Percentiles rank a stretch among this genome's conserved stretches.
Evolutionary conservation across 352 stramenopile species (phyloP).

Genomic region (Globisporangium cystogenes): DNA sequence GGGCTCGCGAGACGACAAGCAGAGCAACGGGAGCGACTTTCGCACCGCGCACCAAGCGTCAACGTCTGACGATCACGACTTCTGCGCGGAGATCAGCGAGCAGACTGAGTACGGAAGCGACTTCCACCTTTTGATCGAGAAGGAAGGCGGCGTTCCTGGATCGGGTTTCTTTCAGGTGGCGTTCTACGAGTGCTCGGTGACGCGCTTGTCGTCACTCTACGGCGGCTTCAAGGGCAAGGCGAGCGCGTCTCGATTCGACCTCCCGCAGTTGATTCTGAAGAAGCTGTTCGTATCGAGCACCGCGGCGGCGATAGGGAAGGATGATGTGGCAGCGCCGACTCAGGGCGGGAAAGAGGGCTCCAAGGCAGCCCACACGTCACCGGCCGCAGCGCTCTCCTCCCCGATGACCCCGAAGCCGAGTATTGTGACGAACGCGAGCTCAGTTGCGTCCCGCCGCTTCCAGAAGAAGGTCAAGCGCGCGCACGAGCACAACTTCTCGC

Average conservation of each 20-base stretch:
- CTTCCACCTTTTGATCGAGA: constrained; percentile 77
- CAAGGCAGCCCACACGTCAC: constrained; percentile 1
- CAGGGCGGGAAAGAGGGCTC: neutral
- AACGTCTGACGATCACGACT: constrained; percentile 67
- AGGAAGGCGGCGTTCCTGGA: constrained; percentile 30
- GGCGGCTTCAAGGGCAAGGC: constrained; percentile 23
- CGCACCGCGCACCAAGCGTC: constrained; percentile 41
- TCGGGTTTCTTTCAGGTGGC: constrained; percentile 84
- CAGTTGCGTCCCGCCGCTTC: constrained; percentile 46
- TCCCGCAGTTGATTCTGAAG: constrained; percentile 44
- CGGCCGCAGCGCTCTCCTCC: constrained; percentile 3
- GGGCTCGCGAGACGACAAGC: constrained; percentile 66
- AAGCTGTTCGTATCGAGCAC: constrained; percentile 45
- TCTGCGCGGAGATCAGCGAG: constrained; percentile 68
- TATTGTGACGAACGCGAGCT: constrained; percentile 12
- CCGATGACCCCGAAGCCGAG: constrained; percentile 7
- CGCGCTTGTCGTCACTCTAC: constrained; percentile 40
- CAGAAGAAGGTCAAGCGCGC: constrained; percentile 80
- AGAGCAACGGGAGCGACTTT: constrained; percentile 37
- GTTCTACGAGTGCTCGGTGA: constrained; percentile 82
- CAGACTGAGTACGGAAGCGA: constrained; percentile 52
- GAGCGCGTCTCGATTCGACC: constrained; percentile 17
- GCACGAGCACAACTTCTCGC: constrained; percentile 87
- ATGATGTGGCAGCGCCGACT: neutral
- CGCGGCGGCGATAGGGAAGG: constrained; percentile 11